Evolutionary conservation across 371 early-diverging fungal genomes (phyloP).

Genomic region (Batkoa obscura): DNA sequence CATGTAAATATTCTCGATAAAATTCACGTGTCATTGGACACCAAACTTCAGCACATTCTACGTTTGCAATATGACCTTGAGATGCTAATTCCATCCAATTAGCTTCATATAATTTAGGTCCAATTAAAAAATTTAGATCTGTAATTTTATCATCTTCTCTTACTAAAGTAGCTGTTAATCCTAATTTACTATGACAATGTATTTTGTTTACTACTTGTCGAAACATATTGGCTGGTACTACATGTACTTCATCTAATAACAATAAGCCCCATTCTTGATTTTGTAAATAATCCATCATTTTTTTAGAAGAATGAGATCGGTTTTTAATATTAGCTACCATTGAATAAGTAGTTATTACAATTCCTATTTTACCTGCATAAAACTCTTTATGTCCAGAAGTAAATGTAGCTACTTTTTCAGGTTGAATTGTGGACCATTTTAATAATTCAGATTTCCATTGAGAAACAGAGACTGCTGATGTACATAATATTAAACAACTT

Average conservation of each 20-base stretch:
- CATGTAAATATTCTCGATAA: conserved; percentile 83
- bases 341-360: conserved; percentile 95
- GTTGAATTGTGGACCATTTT: conserved; percentile 86
- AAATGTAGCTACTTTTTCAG: conserved; percentile 84
- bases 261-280: conserved; percentile 97
- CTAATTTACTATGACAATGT: conserved; percentile 94
- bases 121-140: conserved; percentile 98
- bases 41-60: conserved; percentile 99
- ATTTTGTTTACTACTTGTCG: conserved; percentile 89
- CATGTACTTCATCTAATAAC: conserved; percentile 98
- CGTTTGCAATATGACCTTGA: conserved; percentile 97
- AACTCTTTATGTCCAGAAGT: conserved; percentile 91
- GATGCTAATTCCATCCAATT: conserved; percentile 99
- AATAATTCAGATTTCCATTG: conserved; percentile 98
- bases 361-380: conserved; percentile 71
- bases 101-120: conserved; percentile 99
- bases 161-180: conserved; percentile 97
- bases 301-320: conserved; percentile 86
- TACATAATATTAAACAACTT: conserved; percentile 89
- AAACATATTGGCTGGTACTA: conserved; percentile 99
- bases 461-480: conserved; percentile 95
- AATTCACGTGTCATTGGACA: conserved; percentile 98
- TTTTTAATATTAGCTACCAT: conserved; percentile 96
- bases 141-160: conserved; percentile 99
- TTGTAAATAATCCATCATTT: conserved; percentile 91